These are phyloP conservation scores for Zhuliangozyma parablackwelliae DNA, from an alignment of 1,139 yeast genomes.

Conservation along the genomic window DNA sequence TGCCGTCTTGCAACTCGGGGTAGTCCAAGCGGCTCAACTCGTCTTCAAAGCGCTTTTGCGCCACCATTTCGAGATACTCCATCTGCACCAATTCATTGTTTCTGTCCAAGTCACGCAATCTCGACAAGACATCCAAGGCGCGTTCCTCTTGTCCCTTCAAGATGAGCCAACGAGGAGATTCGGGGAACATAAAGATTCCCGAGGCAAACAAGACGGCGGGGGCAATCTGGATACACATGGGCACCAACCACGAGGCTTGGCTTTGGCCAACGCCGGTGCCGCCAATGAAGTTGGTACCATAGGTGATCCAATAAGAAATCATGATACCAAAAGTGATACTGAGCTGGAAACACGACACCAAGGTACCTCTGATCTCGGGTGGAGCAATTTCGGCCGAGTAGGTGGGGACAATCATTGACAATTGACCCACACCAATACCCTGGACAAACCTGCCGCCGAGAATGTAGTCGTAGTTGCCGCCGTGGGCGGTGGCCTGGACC, in stretches of 20 bases:
- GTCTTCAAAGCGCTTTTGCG: constrained; percentile 16
- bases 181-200: constrained; percentile 17
- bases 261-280: constrained; percentile 29
- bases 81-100: constrained; percentile 13
- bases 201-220: constrained; percentile 18
- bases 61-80: constrained; percentile 17
- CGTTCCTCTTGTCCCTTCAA: constrained; percentile 14
- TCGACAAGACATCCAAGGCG: constrained; percentile 19
- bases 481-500: constrained; percentile 24
- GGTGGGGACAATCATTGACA: constrained; percentile 20
- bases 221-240: constrained; percentile 21
- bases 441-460: constrained; percentile 23
- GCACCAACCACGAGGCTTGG: constrained; percentile 35
- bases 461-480: constrained; percentile 12
- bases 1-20: constrained; percentile 11
- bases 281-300: constrained; percentile 38
- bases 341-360: constrained; percentile 63
- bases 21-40: constrained; percentile 8
- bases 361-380: constrained; percentile 61
- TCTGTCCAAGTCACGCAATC: constrained; percentile 10
- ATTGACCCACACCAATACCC: constrained; percentile 20
- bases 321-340: constrained; percentile 64
- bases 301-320: constrained; percentile 68
- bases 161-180: constrained; percentile 21
- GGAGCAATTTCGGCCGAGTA: constrained; percentile 18